Evolutionary conservation across 345 rosid genomes (phyloP), one percentile per base, ranked within the genome.

Genomic region (Diplotaxis tenuifolia): DNA sequence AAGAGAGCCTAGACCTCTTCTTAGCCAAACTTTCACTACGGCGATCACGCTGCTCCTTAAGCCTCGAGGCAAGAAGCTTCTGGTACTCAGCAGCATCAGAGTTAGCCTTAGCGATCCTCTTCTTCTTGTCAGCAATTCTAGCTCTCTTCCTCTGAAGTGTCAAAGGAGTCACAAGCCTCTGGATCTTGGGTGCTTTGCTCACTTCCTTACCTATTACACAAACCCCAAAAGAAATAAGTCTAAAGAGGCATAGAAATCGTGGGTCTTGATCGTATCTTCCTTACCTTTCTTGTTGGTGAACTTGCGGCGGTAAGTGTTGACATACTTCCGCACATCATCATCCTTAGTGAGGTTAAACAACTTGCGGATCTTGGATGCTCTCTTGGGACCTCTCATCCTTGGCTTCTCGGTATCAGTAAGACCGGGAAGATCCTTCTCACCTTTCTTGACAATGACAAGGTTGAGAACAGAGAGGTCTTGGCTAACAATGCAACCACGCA

Each of bases 321-420:
- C 96, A 23, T 92, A 90, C 77, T 90, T 92, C 77, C 96, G 74
- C 12, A 93, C 96, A 78, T 93, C 98, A 76, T 93, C 98, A 23
- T 93, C 95, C 82, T 93, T 93, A 22, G 85, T 82, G 52, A 93
- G 95, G 80, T 90, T 88, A 71, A 93, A 93, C 62, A 93, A 62
- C 82, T 88, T 90, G 62, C 96, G 75, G 82, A 93, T 88, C 84
- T 93, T 93, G 4, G 96, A 88, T 18, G 95, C 96, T 70, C 98
- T 88, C 85, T 93, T 93, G 65, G 96, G 98, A 71, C 98, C 98
- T 69, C 93, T 88, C 96, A 88, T 90, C 62, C 96, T 88, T 34
- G 98, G 96, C 80, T 87, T 88, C 86, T 90, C 98, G 16, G 83
- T 87, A 74, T 93, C 96, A 0, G 96, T 93, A 56, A 90, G 82